Percentiles rank a stretch among this genome's conserved stretches.
These are phyloP conservation scores for Dianthus caryophyllus DNA, from an alignment of 148 eudicot species.

Conservation along the genomic window DNA sequence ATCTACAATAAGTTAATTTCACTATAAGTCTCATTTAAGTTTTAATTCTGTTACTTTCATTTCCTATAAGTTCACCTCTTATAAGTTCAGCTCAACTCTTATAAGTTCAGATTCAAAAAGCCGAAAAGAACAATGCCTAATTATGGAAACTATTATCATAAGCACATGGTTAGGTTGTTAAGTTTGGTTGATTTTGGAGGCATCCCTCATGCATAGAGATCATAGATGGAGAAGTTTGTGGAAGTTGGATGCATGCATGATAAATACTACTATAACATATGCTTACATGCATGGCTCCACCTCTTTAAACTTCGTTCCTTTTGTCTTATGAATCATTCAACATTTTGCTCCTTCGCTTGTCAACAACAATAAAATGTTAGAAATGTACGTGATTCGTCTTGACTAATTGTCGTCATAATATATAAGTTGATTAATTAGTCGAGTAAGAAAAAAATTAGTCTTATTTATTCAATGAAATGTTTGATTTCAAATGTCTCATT, in stretches of 20 bases:
- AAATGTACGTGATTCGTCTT: background rate
- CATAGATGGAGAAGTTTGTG: background rate
- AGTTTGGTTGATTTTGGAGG: background rate
- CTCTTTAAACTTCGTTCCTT: background rate
- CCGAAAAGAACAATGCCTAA: no score
- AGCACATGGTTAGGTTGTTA: conserved; percentile 5
- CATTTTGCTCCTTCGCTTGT: background rate
- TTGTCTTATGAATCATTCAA: conserved; percentile 5
- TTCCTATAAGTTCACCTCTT: no score
- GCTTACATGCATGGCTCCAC: conserved; percentile 1
- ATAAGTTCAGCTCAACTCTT: no score
- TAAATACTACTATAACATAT: background rate
- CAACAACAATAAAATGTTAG: background rate
- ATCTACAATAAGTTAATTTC: no score
- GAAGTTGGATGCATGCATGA: background rate
- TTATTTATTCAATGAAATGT: no score
- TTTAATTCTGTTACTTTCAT: no score
- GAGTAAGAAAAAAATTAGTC: no score
- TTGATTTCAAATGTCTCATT: no score
- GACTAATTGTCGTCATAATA: background rate
- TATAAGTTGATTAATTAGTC: no score
- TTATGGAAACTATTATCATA: no score
- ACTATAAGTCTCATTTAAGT: no score
- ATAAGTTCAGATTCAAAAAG: no score
- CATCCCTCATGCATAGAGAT: conserved; percentile 5